phyloP scores from a whole-genome alignment of 73 alveolate species.

The Paraurostyla sp. region DNA sequence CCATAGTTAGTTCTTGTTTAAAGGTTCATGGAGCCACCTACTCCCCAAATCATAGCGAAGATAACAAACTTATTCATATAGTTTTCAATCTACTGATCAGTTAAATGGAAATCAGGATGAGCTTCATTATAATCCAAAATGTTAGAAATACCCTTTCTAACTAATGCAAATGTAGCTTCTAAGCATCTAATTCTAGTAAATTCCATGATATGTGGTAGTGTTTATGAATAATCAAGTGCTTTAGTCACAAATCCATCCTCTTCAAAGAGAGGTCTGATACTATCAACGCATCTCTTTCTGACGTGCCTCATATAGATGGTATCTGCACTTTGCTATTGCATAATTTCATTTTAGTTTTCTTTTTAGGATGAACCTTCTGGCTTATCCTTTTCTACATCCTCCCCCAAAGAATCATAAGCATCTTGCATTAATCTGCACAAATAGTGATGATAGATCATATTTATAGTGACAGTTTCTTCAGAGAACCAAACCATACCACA shows the following conservation, averaged over 20 bases:
- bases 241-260: constrained; percentile 85
- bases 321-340: constrained; percentile 57
- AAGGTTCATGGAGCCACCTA: constrained; percentile 96
- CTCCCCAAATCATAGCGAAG: constrained; percentile 95
- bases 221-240: constrained; percentile 82
- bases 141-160: constrained; percentile 96
- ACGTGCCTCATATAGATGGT: constrained; percentile 63
- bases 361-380: constrained; percentile 13
- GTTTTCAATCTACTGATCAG: constrained; percentile 80
- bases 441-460: constrained; percentile 94
- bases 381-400: constrained; percentile 76
- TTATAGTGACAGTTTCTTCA: constrained; percentile 92
- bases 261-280: constrained; percentile 86
- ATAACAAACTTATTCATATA: constrained; percentile 91
- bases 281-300: constrained; percentile 90
- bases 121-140: constrained; percentile 96
- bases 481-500: constrained; percentile 99
- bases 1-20: constrained; percentile 88
- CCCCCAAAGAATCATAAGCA: constrained; percentile 82
- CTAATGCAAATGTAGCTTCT: constrained; percentile 96
- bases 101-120: constrained; percentile 96
- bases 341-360: constrained; percentile 29
- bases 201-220: constrained; percentile 97
- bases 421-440: constrained; percentile 89
- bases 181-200: constrained; percentile 96